These are phyloP conservation scores for Fraxinus ornus DNA, from an alignment of 305 asterid genomes.

Conservation along the genomic window DNA sequence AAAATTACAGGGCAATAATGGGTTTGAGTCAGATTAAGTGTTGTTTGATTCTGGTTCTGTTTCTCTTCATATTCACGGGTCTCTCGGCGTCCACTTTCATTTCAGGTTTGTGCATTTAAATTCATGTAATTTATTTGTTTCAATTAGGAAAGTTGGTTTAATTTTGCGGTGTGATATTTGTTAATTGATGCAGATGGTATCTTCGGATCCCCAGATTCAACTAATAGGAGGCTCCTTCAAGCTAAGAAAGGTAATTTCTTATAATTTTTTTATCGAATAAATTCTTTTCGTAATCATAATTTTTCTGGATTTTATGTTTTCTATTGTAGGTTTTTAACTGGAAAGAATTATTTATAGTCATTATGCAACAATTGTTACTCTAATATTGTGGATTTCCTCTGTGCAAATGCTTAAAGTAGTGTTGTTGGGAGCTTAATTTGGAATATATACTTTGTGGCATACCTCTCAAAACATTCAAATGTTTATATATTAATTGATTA, in stretches of 20 bases:
- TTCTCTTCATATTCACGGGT: slow-evolving; percentile 33
- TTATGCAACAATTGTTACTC: neutral
- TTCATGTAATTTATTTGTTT: neutral
- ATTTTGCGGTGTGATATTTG: neutral
- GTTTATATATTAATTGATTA: neutral
- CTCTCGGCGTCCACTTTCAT: slow-evolving; percentile 41
- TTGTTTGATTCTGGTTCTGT: slow-evolving; percentile 31
- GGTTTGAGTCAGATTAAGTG: slow-evolving; percentile 22
- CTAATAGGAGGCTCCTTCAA: slow-evolving; percentile 79
- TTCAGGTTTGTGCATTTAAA: slow-evolving; percentile 42
- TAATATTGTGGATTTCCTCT: neutral
- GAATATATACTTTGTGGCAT: neutral
- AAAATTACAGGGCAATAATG: slow-evolving; percentile 16
- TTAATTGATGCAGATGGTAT: slow-evolving; percentile 43
- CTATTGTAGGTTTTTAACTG: neutral
- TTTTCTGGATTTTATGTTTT: slow-evolving; percentile 7
- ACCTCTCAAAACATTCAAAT: neutral
- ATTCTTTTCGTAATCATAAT: neutral
- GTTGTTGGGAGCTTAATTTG: neutral
- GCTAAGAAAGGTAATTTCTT: slow-evolving; percentile 48
- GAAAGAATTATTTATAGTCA: neutral
- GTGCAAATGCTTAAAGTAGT: neutral
- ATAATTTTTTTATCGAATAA: slow-evolving; percentile 3
- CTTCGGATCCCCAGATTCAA: slow-evolving; percentile 45
- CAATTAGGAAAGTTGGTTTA: neutral